Evolutionary conservation across 2,329 filamentous ascomycete genomes (phyloP), one percentile per base, ranked within the genome.

Genomic region (Fusarium denticulatum): DNA sequence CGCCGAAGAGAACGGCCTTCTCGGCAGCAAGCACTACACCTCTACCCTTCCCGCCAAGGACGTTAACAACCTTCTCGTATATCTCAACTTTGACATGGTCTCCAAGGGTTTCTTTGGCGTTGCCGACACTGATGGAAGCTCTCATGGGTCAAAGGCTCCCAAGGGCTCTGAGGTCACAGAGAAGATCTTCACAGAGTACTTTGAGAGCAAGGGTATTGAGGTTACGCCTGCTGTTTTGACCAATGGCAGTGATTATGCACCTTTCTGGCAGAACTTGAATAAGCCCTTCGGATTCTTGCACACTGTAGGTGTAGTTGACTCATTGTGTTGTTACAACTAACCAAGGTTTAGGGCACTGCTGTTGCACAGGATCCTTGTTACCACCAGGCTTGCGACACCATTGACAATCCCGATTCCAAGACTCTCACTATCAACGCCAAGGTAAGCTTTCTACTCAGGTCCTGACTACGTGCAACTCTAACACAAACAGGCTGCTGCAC

Each of bases 401-500:
- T 83, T 16, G 78, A 79, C 62, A 82, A 83, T 67, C 79, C 83
- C 20, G 73, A 82, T 67, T 79, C 77, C 26, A 80, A 82, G 28
- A 81, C 80, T 6, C 66, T 82, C 7, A 80, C 72, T 7, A 58
- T 64, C 42, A 76, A 76, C 15, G 74, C 74, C 37, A 75, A 71
- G 75, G 82, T 58, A 61, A 26, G 45, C 28, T 7, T 16, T n/a
- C 14, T 47, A n/a, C 26, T 9, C 20, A 30, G 10, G 10, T 1
- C 14, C 7, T 30, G 8, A 0, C 20, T 30, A 16, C 4, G 5
- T 3, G 2, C 3, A 3, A 9, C 2, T 12, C 45, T 49, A 30
- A 74, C n/a, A 9, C 4, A 6, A 4, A 12, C 1, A 74, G 72
- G 73, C 83, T 46, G 89, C 90, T 60, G 89, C 88, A 5, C 83